Base-by-base conservation (phyloP, 2,329 filamentous ascomycete genomes). In the Tolypocladium ovalisporum region DNA sequence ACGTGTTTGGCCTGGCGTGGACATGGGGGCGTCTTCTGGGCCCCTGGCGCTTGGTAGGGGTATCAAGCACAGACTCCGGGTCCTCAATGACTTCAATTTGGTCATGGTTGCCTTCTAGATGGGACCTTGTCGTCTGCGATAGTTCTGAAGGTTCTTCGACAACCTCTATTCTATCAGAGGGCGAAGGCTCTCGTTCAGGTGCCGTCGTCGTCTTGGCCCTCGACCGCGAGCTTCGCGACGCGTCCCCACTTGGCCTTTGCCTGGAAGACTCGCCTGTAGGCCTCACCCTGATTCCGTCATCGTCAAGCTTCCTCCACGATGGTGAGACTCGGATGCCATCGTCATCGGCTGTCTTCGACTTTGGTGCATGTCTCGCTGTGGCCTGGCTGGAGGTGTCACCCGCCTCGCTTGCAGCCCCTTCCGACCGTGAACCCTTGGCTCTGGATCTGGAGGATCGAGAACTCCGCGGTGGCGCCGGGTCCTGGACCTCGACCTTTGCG, bases 401-500 rank as follows among this genome's bases (percentile, higher is more conserved):
- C 44, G 60, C 60, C 24, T 67, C 67, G 53, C 67, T 70, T 27
- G 57, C 62, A 7, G 64, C 58, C 22, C 68, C 65, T 13, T 64
- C 66, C 17, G 62, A 61, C 56, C 61, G 65, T 10, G 66, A 58
- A 10, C 56, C 65, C n/a, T 62, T 62, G 22, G 64, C 63, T 29
- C 63, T 70, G 42, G 67, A 79, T 58, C 62, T 72, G 61, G 70
- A 72, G 54, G 64, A 72, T 61, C 63, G 65, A 64, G 67, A 71
- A 55, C 68, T 76, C 51, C 71, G 69, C 2, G 70, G 65, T 15
- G 69, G 66, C 6, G 70, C 65, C 10, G 71, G 66, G 22, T 78
- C 75, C 1, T 79, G 75, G 1, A 76, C 63, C 61, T 84, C 80
- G 9, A 85, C 78, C 61, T 76, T 76, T 54, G 71, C 74, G 0